Base-by-base conservation (phyloP, 2,329 filamentous ascomycete genomes). In the Talaromyces sp. region DNA sequence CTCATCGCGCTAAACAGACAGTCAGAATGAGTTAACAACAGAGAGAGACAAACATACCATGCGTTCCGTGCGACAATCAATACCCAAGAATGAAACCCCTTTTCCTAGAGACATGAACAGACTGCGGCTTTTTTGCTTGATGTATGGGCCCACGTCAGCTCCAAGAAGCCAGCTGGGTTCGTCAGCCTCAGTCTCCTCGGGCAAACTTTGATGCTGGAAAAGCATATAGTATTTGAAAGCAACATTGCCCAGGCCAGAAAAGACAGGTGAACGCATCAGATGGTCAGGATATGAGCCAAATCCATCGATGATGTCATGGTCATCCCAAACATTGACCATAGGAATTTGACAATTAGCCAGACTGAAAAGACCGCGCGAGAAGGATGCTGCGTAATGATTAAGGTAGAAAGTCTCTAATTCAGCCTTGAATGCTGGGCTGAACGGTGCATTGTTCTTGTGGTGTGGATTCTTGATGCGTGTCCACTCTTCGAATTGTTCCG, bases 221-320 rank as follows among this genome's bases (percentile, higher is more conserved):
- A 99, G 85, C 88, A 99, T 90, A 73, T 99, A 99, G 79, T 98
- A 99, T 76, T 99, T 99, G 85, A 95, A 98, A 0, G 94, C 94
- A 59, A 98, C 88, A 43, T 90, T 90, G 2, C 95, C 96, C 9
- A 99, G 79, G 0, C 96, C 95, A 2, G 89, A 90, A 75, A 99
- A 96, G 47, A 57, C 35, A 0, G 92, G 90, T 2, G 91, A 92
- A 69, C 86, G 87, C 92, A 97, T 98, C 73, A 97, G 95, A 69
- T 91, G 87, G 70, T 97, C 87, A 3, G 93, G 89, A 75, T 98
- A 99, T 0, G 93, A 97, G 7, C 95, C 95, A 74, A 90, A 99
- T 0, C 96, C 95, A 77, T 93, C 90, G 68, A 93, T 93, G 70
- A 93, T 90, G 70, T 95, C 91, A 74, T 98, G 95, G 71, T 98